These are phyloP conservation scores for Rhodotorula babjevae DNA, from an alignment of 768 basidiomycete species.

Conservation along the genomic window DNA sequence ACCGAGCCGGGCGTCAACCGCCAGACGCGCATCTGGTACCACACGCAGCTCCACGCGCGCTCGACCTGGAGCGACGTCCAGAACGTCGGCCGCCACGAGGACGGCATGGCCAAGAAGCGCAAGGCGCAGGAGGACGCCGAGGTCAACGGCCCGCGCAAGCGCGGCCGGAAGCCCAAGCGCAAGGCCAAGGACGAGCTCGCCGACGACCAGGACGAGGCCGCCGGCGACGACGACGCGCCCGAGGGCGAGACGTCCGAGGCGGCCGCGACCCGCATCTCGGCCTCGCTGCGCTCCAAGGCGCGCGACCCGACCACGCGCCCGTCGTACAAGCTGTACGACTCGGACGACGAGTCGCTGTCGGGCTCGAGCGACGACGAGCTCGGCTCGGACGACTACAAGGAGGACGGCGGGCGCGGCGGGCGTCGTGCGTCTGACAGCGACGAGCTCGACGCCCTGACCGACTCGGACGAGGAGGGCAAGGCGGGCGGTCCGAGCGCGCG, in stretches of 20 bases:
- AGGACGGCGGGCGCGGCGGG: background rate
- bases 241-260: background rate
- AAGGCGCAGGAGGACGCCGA: background rate
- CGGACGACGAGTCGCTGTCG: background rate
- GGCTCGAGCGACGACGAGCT: background rate
- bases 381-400: background rate
- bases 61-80: slow-evolving; percentile 24
- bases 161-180: background rate
- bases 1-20: slow-evolving; percentile 17
- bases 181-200: background rate
- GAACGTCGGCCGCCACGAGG: slow-evolving; percentile 17
- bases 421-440: background rate
- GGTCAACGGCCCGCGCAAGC: too few relatives aligned
- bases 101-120: slow-evolving; percentile 34
- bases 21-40: slow-evolving; percentile 32
- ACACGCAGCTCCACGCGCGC: slow-evolving; percentile 8
- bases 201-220: background rate
- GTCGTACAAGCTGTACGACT: background rate
- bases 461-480: background rate
- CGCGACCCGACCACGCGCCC: background rate
- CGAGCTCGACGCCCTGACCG: background rate
- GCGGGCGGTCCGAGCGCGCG: background rate
- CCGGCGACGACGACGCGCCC: background rate
- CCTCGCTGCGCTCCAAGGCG: background rate
- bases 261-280: background rate